These are phyloP conservation scores for Boletus subparvulus DNA, from an alignment of 768 basidiomycete genomes.

Conservation along the genomic window DNA sequence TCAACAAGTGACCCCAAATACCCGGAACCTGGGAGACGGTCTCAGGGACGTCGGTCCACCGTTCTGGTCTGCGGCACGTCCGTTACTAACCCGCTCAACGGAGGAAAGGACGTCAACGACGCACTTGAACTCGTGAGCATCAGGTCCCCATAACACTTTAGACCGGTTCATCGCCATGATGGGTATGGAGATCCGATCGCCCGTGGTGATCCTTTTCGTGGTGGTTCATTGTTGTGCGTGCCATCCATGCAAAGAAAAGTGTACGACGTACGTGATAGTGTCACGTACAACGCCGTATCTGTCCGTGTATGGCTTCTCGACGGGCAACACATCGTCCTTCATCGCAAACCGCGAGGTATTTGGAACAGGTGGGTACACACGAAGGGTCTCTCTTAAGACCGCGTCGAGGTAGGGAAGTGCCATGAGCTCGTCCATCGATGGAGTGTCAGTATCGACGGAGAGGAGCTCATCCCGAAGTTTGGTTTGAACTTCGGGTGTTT, in stretches of 20 bases:
- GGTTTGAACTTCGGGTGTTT: constrained; percentile 47
- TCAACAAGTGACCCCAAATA: constrained; percentile 57
- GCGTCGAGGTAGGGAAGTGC: constrained; percentile 69
- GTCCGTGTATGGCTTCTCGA: constrained; percentile 47
- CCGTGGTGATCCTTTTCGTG: constrained; percentile 40
- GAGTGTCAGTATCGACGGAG: constrained; percentile 50
- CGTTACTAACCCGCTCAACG: neutral
- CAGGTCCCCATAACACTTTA: constrained; percentile 59
- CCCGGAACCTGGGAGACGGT: constrained; percentile 50
- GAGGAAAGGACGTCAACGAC: neutral
- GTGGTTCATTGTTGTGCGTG: neutral
- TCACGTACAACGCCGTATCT: constrained; percentile 41
- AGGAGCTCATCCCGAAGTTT: constrained; percentile 61
- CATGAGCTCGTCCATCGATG: constrained; percentile 68
- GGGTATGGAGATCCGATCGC: constrained; percentile 49
- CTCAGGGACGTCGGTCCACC: constrained; percentile 54
- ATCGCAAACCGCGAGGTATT: constrained; percentile 43
- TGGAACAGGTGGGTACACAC: constrained; percentile 53
- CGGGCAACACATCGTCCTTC: constrained; percentile 53
- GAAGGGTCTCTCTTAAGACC: constrained; percentile 59
- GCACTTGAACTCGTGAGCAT: constrained; percentile 61
- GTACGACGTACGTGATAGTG: constrained; percentile 35
- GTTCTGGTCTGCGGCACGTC: constrained; percentile 50
- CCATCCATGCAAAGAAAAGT: neutral
- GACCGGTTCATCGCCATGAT: constrained; percentile 53